phyloP scores from a whole-genome alignment of 2,329 filamentous ascomycete genomes.

The Magnaporthales sp. region DNA sequence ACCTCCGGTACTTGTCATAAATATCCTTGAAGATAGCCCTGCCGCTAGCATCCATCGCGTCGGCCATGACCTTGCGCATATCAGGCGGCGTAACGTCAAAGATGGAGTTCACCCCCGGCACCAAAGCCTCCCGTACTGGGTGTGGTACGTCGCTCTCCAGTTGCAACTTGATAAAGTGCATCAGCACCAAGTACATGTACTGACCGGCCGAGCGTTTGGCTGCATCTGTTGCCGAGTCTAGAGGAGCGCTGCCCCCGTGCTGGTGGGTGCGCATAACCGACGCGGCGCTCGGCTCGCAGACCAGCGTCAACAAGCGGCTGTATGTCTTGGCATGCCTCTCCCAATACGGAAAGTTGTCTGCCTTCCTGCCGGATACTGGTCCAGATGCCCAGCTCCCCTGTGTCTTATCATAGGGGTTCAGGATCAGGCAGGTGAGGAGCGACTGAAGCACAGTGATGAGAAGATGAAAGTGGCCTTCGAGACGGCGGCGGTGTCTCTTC shows the following conservation, averaged over 20 bases:
- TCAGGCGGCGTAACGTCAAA: conserved; percentile 49
- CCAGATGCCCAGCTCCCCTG: conserved; percentile 14
- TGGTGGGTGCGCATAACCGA: conserved; percentile 39
- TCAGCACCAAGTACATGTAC: conserved; percentile 52
- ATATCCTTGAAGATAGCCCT: conserved; percentile 49
- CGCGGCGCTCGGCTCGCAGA: conserved; percentile 48
- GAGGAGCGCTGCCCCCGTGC: conserved; percentile 15
- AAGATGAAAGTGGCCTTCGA: conserved; percentile 54
- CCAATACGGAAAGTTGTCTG: conserved; percentile 25
- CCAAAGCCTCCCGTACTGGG: conserved; percentile 43
- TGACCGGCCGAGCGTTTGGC: conserved; percentile 53
- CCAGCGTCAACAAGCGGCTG: conserved; percentile 13
- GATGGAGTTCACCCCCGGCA: conserved; percentile 49
- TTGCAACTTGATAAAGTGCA: conserved; percentile 52
- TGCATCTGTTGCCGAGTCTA: conserved; percentile 52
- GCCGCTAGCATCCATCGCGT: conserved; percentile 50
- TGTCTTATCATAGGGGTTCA: conserved; percentile 21
- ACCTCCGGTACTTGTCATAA: conserved; percentile 51
- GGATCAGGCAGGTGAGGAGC: conserved; percentile 45
- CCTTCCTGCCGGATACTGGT: conserved; percentile 14
- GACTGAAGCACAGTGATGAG: conserved; percentile 44
- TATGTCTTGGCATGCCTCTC: conserved; percentile 38
- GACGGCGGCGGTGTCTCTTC: conserved; percentile 47
- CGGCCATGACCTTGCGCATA: conserved; percentile 46
- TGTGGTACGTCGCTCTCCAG: conserved; percentile 42